Base-by-base conservation (phyloP, 1,139 yeast species). In the Komagataea norvegica region DNA sequence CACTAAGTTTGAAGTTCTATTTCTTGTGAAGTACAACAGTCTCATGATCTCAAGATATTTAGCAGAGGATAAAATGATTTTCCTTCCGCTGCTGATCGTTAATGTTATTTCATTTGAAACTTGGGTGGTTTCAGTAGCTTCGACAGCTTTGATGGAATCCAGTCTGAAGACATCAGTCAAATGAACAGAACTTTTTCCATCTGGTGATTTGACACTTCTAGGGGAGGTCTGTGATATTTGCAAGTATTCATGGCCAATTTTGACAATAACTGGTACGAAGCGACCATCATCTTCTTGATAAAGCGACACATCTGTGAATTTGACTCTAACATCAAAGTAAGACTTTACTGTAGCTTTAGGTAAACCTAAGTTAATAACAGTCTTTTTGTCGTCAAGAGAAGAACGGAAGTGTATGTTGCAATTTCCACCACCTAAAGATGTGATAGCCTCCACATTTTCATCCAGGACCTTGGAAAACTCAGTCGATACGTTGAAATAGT, bases 31-130 rank as follows among this genome's bases (percentile, higher is more conserved):
- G 52, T 81, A 79, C 33, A 84, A 60, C 47, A 79, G 74, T 48
- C 87, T 68, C 57, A 84, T 70, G 23, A 84, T 79, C 48, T 82
- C 91, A 51, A 73, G 67, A 51, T 79, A 70, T 47, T 80, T 84
- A 2, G 72, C 59, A 6, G 87, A 77, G 21, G 77, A 59, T 26
- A 83, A 60, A 3, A 76, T 68, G n/a, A 80, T 56, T 29, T 64
- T 67, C 16, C 52, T 57, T 6, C 71, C 72, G 44, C 64, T 62
- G 29, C 56, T 61, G 40, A 80, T 60, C 40, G 67, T 71, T n/a
- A 81, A 62, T 4, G 83, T 74, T 43, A 85, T 80, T 46, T 76
- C 81, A 38, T 69, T 66, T 2, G 72, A 60, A 25, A 68, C 69
- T 2, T 77, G 77, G 6, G 79, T 71, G 7, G 56, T 54, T 30